Evolutionary conservation across 2,329 filamentous ascomycete species (phyloP).

Genomic region (Fusarium musae): DNA sequence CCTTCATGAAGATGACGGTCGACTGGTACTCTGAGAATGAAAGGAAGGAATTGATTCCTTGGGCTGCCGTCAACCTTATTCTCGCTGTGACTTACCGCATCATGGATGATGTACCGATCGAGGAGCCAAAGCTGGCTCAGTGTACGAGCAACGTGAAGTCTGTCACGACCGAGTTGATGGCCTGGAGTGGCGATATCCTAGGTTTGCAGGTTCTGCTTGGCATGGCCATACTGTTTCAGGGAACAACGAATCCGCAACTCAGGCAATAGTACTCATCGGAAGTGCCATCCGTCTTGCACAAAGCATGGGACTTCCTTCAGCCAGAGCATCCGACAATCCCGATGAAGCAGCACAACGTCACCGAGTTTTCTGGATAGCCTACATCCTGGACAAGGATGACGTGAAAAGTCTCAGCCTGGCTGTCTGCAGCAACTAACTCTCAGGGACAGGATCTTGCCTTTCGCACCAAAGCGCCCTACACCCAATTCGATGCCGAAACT

Average conservation of each 20-base stretch:
- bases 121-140: not conserved
- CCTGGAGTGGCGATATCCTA: not conserved
- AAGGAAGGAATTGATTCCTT: not conserved
- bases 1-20: not conserved
- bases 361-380: not conserved
- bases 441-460: not conserved
- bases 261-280: not conserved
- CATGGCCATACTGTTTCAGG: not conserved
- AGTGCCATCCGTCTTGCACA: not conserved
- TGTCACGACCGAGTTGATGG: not conserved
- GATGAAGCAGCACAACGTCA: not conserved
- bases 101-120: not conserved
- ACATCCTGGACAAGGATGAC: not conserved
- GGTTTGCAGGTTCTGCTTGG: not conserved
- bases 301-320: not conserved
- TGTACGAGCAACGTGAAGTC: not conserved
- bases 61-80: not conserved
- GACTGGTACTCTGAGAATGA: not conserved
- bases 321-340: rapidly evolving
- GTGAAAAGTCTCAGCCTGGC: no score
- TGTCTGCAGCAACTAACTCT: not conserved
- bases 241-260: not conserved
- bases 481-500: not conserved
- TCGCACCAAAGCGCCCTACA: not conserved
- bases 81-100: not conserved